phyloP scores from a whole-genome alignment of 352 stramenopile genomes.

The Phytophthora crassamura region DNA sequence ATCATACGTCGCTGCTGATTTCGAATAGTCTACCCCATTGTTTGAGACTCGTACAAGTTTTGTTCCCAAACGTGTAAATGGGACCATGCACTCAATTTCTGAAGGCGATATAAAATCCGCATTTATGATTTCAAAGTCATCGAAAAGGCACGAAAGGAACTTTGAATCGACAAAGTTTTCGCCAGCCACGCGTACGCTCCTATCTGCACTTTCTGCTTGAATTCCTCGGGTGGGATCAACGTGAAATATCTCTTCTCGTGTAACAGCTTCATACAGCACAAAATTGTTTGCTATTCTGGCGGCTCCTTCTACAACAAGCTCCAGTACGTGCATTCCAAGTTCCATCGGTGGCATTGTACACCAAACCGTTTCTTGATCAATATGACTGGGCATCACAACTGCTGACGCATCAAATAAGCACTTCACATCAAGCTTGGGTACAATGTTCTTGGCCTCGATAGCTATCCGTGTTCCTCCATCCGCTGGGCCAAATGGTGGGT shows the following conservation, averaged over 20 bases:
- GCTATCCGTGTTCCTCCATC: conserved; percentile 38
- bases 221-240: conserved; percentile 40
- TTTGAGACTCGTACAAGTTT: conserved; percentile 60
- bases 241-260: conserved; percentile 36
- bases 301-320: conserved; percentile 35
- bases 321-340: conserved; percentile 35
- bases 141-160: conserved; percentile 55
- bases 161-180: conserved; percentile 60
- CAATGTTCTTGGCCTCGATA: conserved; percentile 34
- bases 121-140: conserved; percentile 28
- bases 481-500: conserved; percentile 40
- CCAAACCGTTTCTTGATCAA: conserved; percentile 7
- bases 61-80: conserved; percentile 47
- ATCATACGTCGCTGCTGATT: conserved; percentile 29
- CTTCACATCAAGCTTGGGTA: conserved; percentile 19
- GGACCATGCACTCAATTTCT: conserved; percentile 61
- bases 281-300: conserved; percentile 36
- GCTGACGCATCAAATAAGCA: conserved; percentile 44
- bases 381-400: conserved; percentile 9
- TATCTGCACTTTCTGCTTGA: conserved; percentile 20
- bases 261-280: conserved; percentile 41
- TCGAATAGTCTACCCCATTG: conserved; percentile 63
- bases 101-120: conserved; percentile 51
- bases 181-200: conserved; percentile 44
- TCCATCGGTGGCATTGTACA: conserved; percentile 42